Conservation (phyloP, 2,329 filamentous ascomycete species). For the Pezicula neosporulosa region DNA sequence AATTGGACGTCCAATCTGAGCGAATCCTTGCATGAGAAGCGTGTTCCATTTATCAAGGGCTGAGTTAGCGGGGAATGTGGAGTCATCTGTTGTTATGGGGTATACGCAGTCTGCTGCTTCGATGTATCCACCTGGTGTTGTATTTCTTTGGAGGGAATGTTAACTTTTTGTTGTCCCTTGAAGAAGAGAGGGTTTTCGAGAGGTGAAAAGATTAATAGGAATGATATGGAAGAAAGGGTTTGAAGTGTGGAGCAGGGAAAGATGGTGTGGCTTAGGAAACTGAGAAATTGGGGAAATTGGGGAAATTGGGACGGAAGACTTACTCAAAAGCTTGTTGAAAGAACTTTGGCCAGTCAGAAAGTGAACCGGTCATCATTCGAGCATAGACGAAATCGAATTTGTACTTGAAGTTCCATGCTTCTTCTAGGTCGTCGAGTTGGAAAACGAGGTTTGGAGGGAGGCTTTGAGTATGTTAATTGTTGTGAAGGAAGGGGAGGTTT, state of each 20-base stretch:
- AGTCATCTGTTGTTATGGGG: slow-evolving; percentile 32
- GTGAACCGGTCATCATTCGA: slow-evolving; percentile 26
- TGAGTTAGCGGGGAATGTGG: slow-evolving; percentile 6
- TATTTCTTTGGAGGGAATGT: slow-evolving; percentile 2
- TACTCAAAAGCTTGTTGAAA: slow-evolving; percentile 6
- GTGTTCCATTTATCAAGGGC: slow-evolving; percentile 10
- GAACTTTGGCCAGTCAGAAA: slow-evolving; percentile 9
- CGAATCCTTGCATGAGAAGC: slow-evolving; percentile 28
- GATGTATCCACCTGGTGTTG: slow-evolving; percentile 27
- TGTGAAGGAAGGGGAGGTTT: too few species aligned
- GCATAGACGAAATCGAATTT: slow-evolving; percentile 59
- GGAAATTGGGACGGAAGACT: not conserved
- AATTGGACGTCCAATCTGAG: slow-evolving; percentile 26
- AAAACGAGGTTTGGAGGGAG: slow-evolving; percentile 54
- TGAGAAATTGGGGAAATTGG: too few species aligned
- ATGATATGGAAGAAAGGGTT: too few species aligned
- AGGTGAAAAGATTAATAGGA: not conserved
- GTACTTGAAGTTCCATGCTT: slow-evolving; percentile 49
- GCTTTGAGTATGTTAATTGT: slow-evolving; percentile 22
- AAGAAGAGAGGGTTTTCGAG: not conserved
- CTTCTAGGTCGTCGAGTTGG: slow-evolving; percentile 55
- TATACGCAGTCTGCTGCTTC: slow-evolving; percentile 26
- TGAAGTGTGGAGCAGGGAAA: not conserved
- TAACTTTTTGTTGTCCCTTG: not conserved
- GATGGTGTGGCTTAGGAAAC: too few species aligned